Base-by-base conservation (phyloP, 2,329 filamentous ascomycete genomes). In the Exserohilum rostratum region DNA sequence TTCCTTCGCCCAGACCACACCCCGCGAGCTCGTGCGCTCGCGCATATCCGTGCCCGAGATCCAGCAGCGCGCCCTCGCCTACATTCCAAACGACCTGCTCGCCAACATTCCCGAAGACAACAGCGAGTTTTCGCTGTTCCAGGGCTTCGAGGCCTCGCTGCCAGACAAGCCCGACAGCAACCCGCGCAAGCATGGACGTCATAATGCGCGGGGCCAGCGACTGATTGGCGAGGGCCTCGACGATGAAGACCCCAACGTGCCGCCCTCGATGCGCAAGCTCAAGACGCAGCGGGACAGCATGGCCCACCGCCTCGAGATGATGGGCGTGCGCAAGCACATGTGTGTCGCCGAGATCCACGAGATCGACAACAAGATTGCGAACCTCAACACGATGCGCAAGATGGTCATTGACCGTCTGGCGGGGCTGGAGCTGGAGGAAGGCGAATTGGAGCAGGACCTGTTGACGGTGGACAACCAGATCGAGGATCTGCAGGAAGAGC, bases 311-410 rank as follows among this genome's bases (percentile, higher is more conserved):
- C 81, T 99, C 64, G 92, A 98, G 70, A 90, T 97, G 85, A 87
- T 98, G 79, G 85, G 89, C 3, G 87, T 98, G 58, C 86, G 95
- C 55, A 99, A 99, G 77, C 96, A 95, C 71, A 97, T 99, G 93
- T 93, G 93, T 65, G 95, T 91, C 68, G 90, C 91, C 60, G 95
- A 99, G 76, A 98, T 99, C 55, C 87, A 87, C 56, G 95, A 99
- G 70, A 96, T 99, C 57, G 95, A 99, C 77, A 93, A 90, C 78
- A 99, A 98, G 77, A 93, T 99, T 60, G 86, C 91, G 57, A 98
- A 98, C 74, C 80, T 99, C 50, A 89, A 91, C 65, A 91, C 87
- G 58, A 97, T 98, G 91, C 88, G 95, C 62, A 90, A 88, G 70
- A 96, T 97, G 57, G 90, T 98, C 40, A 77, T 99, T 53, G 92